Evolutionary conservation across 2,329 filamentous ascomycete species (phyloP), one percentile per base, ranked within the genome.

Genomic region (Plectosphaerella plurivora): DNA sequence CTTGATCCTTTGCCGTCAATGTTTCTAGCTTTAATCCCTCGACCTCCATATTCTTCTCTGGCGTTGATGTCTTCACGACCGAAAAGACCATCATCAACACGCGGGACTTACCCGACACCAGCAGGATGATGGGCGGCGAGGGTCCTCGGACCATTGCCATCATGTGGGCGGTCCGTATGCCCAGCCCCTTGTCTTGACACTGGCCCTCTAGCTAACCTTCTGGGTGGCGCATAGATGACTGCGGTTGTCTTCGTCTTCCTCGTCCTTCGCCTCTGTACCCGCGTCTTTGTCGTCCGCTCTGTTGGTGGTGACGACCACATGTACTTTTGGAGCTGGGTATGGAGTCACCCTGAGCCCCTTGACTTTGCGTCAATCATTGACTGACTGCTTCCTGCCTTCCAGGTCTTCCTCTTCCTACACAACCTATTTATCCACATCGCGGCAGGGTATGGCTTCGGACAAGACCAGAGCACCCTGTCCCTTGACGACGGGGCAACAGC

Each of bases 401-500:
- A 33, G 15, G 12, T 24, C 20, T 25, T 24, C 45, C 22, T 22
- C 6, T 22, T 45, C 24, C 20, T 24, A 24, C 35, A 37, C 35
- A 37, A 37, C 35, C 11, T 45, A 6, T 20, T 20, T 4, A 20
- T 16, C 6, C 25, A 35, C 25, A 35, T 47, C 14, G 14, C 45
- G 15, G 45, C 45, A 35, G 18, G 35, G 14, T 47, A 47, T 47
- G 45, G 45, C 12, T 35, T 35, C 45, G 45, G 25, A 7, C 11
- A 12, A 11, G 35, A 37, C 35, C 35, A 37, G 35, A n/a, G 11
- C 11, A 37, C 35, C 35, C 35, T 37, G 35, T 37, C 35, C 11
- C 35, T 37, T n/a, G 60, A 64, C 10, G 53, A 64, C 9, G 45
- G 59, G 2, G 59, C 61, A 2, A 36, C 57, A 1, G 66, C 68